Evolutionary conservation across 495 filamentous ascomycete species (phyloP), one percentile per base, ranked within the genome.

Genomic region (Penicillium waksmanii): DNA sequence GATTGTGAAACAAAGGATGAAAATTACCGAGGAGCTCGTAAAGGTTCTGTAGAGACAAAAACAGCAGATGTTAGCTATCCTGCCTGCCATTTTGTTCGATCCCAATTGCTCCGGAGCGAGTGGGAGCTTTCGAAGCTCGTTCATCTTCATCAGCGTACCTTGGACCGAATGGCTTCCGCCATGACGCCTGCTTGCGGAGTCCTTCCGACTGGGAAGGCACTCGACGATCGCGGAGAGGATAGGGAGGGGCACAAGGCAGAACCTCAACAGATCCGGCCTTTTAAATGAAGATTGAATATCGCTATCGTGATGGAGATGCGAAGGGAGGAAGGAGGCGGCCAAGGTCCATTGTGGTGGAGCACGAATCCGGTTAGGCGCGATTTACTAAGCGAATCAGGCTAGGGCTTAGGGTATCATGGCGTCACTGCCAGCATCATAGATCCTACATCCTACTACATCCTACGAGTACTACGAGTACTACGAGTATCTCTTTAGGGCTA

Each of bases 11-110:
- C 67, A 63, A 65, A 61, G 69, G 71, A 67, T 71, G 46, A 77
- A 31, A 31, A 76, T 72, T 89, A 95, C 91, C 91, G 81, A 96
- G 91, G 80, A 92, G 83, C 83, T 91, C 90, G 83, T 86, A 96
- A 61, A 86, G 82, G 82, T 96, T 96, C 91, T 79, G 31, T 1
- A 46, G 12, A 50, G 53, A 46, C 57, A 60, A 52, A 63, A 52
- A 54, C 11, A 60, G 43, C 34, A 34, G 51, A 57, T 33, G 72
- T 73, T 64, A 75, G 70, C 66, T 61, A 66, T 43, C n/a, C 56
- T 53, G 53, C 38, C 46, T 17, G 55, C 55, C 35, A 35, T 31
- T 31, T 17, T 31, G 15, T 31, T 40, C 43, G 44, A 52, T 56
- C 53, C 31, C 55, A 59, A 66, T 57, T 60, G 49, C 47, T 31